Evolutionary conservation across 2,329 filamentous ascomycete species (phyloP), one percentile per base, ranked within the genome.

Genomic region (Blastomyces silverae): DNA sequence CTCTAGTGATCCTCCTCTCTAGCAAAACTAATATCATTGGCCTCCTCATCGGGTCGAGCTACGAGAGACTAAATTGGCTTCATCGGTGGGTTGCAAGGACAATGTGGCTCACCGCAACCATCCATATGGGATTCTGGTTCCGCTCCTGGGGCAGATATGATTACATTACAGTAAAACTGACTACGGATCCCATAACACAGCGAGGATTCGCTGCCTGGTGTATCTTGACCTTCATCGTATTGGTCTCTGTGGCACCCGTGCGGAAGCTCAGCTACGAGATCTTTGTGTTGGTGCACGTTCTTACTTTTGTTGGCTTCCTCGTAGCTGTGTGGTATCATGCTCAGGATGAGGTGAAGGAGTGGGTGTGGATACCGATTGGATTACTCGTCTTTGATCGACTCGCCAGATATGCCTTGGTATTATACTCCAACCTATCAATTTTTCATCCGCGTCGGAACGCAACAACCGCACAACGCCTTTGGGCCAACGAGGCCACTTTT

Each of bases 121-220:
- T 85, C 22, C 83, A 85, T 67, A 79, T 83, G 77, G 77, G 78
- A 2, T 85, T 82, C 69, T 85, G 82, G 76, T 79, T 84, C 63
- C 77, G 77, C 7, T 78, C 79, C 63, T 85, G 83, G 82, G 78
- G 70, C 13, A 76, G 79, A 53, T 83, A 79, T 63, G 74, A 84
- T 63, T 83, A 83, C 66, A 80, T 84, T 63, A 68, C 69, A 17
- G 72, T 78, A 25, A 79, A 85, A 71, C 70, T 85, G 48, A 71
- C 77, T 48, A 79, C 78, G 28, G 81, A 84, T 69, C 69, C 75
- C 0, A 78, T 84, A 67, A 79, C 81, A 1, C 77, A 80, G 65
- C 77, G 78, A 58, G 84, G 84, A 0, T 79, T 85, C 64, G 81
- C 79, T 0, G 80, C 83, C 11, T 84, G 82, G 77, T 76, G 73